Evolutionary conservation across 257 asterid genomes (phyloP).

Genomic region (Solanum corneliomulleri): DNA sequence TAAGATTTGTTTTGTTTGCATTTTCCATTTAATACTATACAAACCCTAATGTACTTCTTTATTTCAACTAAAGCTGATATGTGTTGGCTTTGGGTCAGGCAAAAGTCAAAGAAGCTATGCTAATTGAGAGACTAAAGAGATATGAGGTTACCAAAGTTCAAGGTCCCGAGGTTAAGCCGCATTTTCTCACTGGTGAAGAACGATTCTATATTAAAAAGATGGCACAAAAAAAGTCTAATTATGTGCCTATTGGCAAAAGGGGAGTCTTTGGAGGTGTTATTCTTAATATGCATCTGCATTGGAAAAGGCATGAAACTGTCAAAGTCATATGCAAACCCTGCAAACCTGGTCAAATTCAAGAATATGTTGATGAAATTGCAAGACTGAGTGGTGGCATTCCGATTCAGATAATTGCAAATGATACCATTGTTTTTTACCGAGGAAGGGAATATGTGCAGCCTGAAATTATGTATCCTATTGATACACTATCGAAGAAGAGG

Average conservation of each 20-base stretch:
- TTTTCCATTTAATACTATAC: neutral
- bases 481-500: neutral
- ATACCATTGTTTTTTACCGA: neutral
- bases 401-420: neutral
- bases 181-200: neutral
- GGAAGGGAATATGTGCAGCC: neutral
- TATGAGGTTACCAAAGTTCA: conserved; percentile 78
- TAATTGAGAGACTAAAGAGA: conserved; percentile 67
- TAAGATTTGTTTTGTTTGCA: neutral
- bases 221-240: neutral
- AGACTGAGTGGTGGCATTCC: neutral
- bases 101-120: conserved; percentile 58
- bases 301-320: neutral
- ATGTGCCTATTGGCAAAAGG: neutral
- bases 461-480: neutral
- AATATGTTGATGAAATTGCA: neutral
- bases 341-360: neutral
- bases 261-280: neutral
- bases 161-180: conserved; percentile 65
- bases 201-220: neutral
- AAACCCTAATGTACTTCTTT: neutral
- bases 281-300: neutral
- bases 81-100: conserved; percentile 32
- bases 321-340: neutral
- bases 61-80: neutral